Percentiles rank a stretch among this genome's conserved stretches.
Evolutionary conservation across 2,329 filamentous ascomycete species (phyloP).

Genomic region (Colletotrichum chrysophilum): DNA sequence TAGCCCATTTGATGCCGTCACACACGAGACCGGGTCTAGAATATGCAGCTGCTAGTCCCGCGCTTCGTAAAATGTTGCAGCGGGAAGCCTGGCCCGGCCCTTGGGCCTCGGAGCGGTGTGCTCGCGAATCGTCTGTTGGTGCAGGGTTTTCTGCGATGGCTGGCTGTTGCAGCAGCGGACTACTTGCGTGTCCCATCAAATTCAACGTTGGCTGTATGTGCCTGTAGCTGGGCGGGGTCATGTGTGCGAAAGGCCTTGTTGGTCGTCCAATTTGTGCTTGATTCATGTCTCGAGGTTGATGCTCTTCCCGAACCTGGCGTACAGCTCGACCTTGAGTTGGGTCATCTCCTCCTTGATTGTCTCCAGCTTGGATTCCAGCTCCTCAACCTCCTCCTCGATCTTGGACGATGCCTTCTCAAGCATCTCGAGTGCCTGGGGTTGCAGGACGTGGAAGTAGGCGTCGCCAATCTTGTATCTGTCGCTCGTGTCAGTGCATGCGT

Average conservation of each 20-base stretch:
- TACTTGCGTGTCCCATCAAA: not conserved
- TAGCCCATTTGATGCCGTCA: not conserved
- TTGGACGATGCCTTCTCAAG: slow-evolving; percentile 73
- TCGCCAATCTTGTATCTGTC: slow-evolving; percentile 94
- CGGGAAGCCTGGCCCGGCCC: not conserved
- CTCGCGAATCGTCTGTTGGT: not conserved
- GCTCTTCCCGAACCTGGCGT: slow-evolving; percentile 92
- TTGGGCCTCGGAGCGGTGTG: not conserved
- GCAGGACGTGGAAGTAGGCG: slow-evolving; percentile 86
- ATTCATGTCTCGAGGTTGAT: slow-evolving; percentile 91
- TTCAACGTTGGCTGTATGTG: not conserved
- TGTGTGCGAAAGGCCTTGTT: not conserved
- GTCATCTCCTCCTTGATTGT: slow-evolving; percentile 85
- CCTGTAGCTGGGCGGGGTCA: not conserved
- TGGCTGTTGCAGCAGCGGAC: not conserved
- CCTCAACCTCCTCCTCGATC: slow-evolving; percentile 78
- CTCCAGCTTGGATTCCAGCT: slow-evolving; percentile 77
- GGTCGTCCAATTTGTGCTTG: not conserved
- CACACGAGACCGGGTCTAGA: not conserved
- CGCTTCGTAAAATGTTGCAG: not conserved
- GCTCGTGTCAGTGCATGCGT: not conserved
- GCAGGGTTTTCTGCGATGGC: not conserved
- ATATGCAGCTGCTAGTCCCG: not conserved
- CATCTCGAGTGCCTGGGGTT: slow-evolving; percentile 86
- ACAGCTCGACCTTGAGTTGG: slow-evolving; percentile 87